phyloP scores from a whole-genome alignment of 2,329 filamentous ascomycete species.

The Arthrinium phaeospermum region DNA sequence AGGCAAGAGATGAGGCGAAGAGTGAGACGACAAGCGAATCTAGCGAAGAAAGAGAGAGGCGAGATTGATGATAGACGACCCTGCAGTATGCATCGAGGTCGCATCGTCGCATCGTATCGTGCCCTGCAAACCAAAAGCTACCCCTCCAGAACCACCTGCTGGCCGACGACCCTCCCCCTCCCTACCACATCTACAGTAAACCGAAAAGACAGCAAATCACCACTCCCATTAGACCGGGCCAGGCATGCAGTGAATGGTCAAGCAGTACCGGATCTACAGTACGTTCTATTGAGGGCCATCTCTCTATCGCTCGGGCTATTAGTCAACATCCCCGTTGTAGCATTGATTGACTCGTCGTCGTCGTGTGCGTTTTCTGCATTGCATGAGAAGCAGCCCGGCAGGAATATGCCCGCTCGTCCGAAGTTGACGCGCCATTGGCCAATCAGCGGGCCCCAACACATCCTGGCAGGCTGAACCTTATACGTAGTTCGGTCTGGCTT shows the following conservation, averaged over 20 bases:
- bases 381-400: background rate
- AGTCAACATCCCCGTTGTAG: constrained; percentile 6
- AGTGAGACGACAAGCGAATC: too few species aligned
- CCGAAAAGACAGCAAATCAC: background rate
- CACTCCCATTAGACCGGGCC: constrained; percentile 10
- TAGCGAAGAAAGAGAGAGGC: background rate
- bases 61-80: background rate
- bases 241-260: background rate
- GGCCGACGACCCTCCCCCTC: background rate
- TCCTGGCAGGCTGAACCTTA: background rate
- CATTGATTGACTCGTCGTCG: background rate
- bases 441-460: background rate
- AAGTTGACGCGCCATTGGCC: background rate
- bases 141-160: background rate
- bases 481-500: background rate
- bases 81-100: background rate
- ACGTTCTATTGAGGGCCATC: background rate
- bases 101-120: background rate
- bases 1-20: background rate
- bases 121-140: background rate
- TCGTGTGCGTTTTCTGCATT: background rate
- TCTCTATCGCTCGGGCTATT: background rate
- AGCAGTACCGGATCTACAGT: background rate
- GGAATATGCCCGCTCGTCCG: constrained; percentile 1
- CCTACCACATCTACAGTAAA: background rate